Conservation (phyloP, 2,329 filamentous ascomycete genomes). For the Colletotrichum graminicola region DNA sequence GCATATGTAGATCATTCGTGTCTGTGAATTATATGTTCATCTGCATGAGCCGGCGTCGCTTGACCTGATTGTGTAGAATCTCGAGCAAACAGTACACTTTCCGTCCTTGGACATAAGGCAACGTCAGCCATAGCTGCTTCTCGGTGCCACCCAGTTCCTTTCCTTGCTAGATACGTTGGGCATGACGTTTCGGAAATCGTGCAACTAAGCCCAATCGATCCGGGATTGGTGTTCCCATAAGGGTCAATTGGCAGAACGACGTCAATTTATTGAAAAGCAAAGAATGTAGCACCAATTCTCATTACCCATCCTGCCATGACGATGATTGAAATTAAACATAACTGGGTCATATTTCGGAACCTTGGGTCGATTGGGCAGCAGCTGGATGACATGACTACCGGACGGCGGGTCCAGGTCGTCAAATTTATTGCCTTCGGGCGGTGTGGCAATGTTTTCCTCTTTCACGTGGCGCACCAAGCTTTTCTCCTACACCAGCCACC, state of each 20-base stretch:
- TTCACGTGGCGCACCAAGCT: not conserved
- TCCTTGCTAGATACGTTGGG: not conserved
- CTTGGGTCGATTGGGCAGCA: not conserved
- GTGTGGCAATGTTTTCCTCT: constrained; percentile 19
- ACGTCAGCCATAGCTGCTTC: not conserved
- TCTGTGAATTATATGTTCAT: not conserved
- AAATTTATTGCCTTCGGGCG: constrained; percentile 12
- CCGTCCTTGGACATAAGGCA: too few species aligned
- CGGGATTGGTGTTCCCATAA: not conserved
- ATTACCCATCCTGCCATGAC: not conserved
- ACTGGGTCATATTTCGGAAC: not conserved
- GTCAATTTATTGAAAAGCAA: too few species aligned
- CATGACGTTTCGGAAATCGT: not conserved
- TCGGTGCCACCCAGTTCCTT: too few species aligned
- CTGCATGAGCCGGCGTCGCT: not conserved
- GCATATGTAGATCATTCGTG: not conserved
- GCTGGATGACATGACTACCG: not conserved
- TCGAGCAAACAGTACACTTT: too few species aligned
- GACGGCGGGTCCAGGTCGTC: not conserved
- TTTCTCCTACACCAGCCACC: not conserved
- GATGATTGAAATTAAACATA: not conserved
- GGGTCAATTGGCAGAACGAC: too few species aligned
- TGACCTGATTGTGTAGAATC: not conserved
- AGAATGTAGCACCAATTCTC: not conserved
- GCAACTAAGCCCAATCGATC: not conserved